Percentiles rank a stretch among this genome's conserved stretches.
Conservation (phyloP, 208 protist genomes). For the Acanthamoeba triangularis region DNA sequence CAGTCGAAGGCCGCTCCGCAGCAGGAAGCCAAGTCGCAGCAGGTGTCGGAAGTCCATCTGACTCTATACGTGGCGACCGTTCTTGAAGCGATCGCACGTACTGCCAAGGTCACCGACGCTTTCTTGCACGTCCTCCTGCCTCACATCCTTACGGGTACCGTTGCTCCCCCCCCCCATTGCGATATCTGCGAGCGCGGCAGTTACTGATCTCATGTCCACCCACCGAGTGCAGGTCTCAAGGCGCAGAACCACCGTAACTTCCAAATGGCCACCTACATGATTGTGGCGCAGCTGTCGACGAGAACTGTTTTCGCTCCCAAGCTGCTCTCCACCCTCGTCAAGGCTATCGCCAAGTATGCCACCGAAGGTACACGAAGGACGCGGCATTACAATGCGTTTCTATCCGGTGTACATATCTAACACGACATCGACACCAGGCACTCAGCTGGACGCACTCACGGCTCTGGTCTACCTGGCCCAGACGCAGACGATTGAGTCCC, state of each 20-base stretch:
- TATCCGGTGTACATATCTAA: neutral
- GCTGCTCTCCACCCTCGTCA: conserved; percentile 55
- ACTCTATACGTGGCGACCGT: neutral
- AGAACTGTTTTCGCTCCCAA: neutral
- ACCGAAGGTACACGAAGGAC: neutral
- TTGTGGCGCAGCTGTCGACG: conserved; percentile 77
- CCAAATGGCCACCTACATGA: conserved; percentile 75
- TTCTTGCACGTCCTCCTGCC: conserved; percentile 69
- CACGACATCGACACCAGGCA: neutral
- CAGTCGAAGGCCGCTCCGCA: neutral
- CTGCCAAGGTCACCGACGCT: conserved; percentile 39
- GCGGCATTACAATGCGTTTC: no score
- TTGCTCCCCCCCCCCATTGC: no score
- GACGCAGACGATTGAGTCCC: conserved; percentile 57
- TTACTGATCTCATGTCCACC: neutral
- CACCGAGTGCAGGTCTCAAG: neutral
- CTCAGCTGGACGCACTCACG: conserved; percentile 17
- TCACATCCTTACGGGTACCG: conserved; percentile 69
- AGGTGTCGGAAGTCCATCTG: conserved; percentile 45
- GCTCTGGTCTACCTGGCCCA: conserved; percentile 53
- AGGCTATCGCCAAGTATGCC: conserved; percentile 60
- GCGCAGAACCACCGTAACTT: conserved; percentile 60
- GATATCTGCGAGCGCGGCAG: neutral
- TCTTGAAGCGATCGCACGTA: conserved; percentile 8
- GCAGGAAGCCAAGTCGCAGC: neutral